These are phyloP conservation scores for Plantago lanceolata DNA, from an alignment of 305 asterid species.

Conservation along the genomic window DNA sequence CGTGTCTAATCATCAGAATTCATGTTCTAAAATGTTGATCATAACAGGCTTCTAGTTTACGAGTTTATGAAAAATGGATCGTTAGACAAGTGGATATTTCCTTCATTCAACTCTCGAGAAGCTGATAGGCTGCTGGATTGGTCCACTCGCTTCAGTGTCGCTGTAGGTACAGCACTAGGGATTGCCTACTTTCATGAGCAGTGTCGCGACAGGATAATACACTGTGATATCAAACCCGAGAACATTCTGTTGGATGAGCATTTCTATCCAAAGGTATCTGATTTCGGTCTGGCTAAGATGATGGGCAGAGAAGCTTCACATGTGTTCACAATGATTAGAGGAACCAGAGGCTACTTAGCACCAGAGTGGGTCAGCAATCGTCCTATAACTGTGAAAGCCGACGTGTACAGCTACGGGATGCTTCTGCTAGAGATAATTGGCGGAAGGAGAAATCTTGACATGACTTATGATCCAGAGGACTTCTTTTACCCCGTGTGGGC, in stretches of 20 bases:
- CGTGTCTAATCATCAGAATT: not conserved
- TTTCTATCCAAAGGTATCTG: slow-evolving; percentile 79
- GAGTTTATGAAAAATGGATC: slow-evolving; percentile 93
- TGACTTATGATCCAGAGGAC: slow-evolving; percentile 64
- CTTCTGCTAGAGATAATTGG: slow-evolving; percentile 81
- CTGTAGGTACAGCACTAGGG: slow-evolving; percentile 83
- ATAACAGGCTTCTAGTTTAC: slow-evolving; percentile 74
- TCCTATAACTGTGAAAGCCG: slow-evolving; percentile 85
- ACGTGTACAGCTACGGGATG: slow-evolving; percentile 90
- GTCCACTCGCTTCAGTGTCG: slow-evolving; percentile 68
- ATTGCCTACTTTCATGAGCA: slow-evolving; percentile 92
- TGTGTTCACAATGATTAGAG: slow-evolving; percentile 75
- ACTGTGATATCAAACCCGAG: slow-evolving; percentile 90
- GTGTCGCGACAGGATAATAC: slow-evolving; percentile 76
- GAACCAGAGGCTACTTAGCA: slow-evolving; percentile 82
- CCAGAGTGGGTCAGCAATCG: slow-evolving; percentile 88
- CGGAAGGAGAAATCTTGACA: slow-evolving; percentile 81
- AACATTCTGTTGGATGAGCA: slow-evolving; percentile 74
- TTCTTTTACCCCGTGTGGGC: slow-evolving; percentile 96
- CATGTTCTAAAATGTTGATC: slow-evolving; percentile 1
- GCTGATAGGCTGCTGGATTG: slow-evolving; percentile 43
- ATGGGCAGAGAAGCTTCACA: slow-evolving; percentile 89
- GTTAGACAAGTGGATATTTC: slow-evolving; percentile 82
- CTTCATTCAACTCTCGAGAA: slow-evolving; percentile 36
- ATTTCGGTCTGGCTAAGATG: slow-evolving; percentile 81